Evolutionary conservation across 208 protist species (phyloP).

Genomic region (Novymonas esmeraldas): DNA sequence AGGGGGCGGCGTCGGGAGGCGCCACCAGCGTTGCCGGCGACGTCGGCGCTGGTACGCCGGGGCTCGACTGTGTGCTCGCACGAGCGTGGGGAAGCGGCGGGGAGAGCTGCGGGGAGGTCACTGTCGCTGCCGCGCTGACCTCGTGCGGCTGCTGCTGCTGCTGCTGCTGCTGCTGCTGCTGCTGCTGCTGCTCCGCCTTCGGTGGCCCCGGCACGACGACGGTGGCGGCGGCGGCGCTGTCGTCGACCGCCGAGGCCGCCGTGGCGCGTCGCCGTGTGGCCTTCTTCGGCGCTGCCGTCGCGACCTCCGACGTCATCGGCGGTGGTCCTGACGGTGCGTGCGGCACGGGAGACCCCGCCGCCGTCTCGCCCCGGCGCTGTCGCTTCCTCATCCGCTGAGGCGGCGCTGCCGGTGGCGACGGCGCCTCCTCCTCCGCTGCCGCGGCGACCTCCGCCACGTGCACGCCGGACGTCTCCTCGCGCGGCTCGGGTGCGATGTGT

Average conservation of each 20-base stretch:
- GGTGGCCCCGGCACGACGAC: not conserved
- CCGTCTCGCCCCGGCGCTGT: constrained; percentile 2
- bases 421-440: not conserved
- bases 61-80: not conserved
- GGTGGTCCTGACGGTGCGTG: too few relatives aligned
- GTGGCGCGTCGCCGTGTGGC: not conserved
- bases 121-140: not conserved
- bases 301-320: too few relatives aligned
- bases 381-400: not conserved
- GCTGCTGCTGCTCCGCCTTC: not conserved
- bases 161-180: not conserved
- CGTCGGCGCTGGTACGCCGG: not conserved
- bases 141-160: not conserved
- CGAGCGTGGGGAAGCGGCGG: not conserved
- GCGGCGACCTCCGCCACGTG: not conserved
- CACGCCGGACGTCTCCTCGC: constrained; percentile 3
- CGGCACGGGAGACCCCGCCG: too few relatives aligned
- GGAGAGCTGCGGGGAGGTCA: not conserved
- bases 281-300: too few relatives aligned
- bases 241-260: not conserved
- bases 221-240: not conserved
- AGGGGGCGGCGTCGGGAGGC: too few relatives aligned
- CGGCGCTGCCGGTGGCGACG: too few relatives aligned
- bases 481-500: not conserved
- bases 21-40: not conserved